A percentile compares a stretch with the other conserved stretches of the same genome.
These are phyloP conservation scores for Ilyonectria destructans DNA, from an alignment of 2,329 filamentous ascomycete species.

Conservation along the genomic window DNA sequence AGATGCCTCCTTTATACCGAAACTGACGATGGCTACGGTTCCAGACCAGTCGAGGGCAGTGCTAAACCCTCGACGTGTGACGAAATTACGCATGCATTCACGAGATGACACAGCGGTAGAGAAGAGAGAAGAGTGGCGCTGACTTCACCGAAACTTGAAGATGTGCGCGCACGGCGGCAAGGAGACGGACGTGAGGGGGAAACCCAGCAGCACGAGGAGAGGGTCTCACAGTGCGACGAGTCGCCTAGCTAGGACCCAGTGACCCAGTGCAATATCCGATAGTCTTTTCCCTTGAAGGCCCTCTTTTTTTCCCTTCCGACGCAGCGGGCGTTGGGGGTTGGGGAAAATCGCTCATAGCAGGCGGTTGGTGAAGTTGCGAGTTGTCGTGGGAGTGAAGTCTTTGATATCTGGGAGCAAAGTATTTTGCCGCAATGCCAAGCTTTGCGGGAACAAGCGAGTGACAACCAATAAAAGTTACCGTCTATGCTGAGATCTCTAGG, in stretches of 20 bases:
- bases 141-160: not conserved
- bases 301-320: slow-evolving; percentile 10
- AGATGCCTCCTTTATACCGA: slow-evolving; percentile 35
- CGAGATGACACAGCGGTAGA: slow-evolving; percentile 1
- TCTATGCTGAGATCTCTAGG: slow-evolving; percentile 26
- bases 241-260: slow-evolving; percentile 7
- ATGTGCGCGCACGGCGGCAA: slow-evolving; percentile 30
- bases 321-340: slow-evolving; percentile 31
- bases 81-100: slow-evolving; percentile 31
- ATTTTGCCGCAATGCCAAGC: slow-evolving; percentile 30
- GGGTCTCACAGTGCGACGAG: slow-evolving; percentile 28
- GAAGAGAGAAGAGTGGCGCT: slow-evolving; percentile 1
- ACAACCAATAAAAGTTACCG: slow-evolving; percentile 38
- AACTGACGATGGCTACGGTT: slow-evolving; percentile 25
- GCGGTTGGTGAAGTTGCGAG: slow-evolving; percentile 30
- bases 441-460: slow-evolving; percentile 40
- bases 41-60: slow-evolving; percentile 35
- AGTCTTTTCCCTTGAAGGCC: slow-evolving; percentile 2
- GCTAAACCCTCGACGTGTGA: slow-evolving; percentile 23
- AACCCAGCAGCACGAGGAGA: slow-evolving; percentile 16
- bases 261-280: slow-evolving; percentile 35
- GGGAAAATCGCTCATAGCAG: slow-evolving; percentile 40
- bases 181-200: slow-evolving; percentile 5
- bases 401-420: slow-evolving; percentile 34
- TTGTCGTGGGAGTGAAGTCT: slow-evolving; percentile 35